These are phyloP conservation scores for Lodderomyces jiufengensis DNA, from an alignment of 1,139 yeast genomes.

Conservation along the genomic window DNA sequence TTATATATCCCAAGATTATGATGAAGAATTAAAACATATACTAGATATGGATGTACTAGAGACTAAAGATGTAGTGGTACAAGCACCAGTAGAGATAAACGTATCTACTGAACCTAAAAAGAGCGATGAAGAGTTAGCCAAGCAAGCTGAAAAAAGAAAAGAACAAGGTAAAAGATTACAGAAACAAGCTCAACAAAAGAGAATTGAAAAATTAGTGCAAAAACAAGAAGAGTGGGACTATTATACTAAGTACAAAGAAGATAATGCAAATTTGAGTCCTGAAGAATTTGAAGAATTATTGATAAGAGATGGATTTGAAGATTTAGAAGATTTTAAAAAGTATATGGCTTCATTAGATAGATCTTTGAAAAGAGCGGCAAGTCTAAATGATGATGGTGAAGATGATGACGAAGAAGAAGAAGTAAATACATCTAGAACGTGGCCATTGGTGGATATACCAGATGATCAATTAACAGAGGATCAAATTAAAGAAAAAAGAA, in stretches of 20 bases:
- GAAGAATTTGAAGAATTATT: slow-evolving; percentile 43
- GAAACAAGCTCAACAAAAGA: slow-evolving; percentile 84
- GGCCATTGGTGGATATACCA: slow-evolving; percentile 80
- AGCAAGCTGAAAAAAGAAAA: slow-evolving; percentile 73
- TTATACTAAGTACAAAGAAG: slow-evolving; percentile 55
- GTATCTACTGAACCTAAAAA: slow-evolving; percentile 59
- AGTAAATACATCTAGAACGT: slow-evolving; percentile 50
- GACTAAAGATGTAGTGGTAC: slow-evolving; percentile 67
- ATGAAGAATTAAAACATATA: slow-evolving; percentile 53
- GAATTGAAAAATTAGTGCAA: slow-evolving; percentile 74
- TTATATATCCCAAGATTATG: slow-evolving; percentile 69
- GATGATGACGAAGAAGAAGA: slow-evolving; percentile 40
- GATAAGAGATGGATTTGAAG: slow-evolving; percentile 75
- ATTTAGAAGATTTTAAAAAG: slow-evolving; percentile 65
- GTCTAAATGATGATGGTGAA: slow-evolving; percentile 45
- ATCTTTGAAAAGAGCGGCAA: slow-evolving; percentile 64
- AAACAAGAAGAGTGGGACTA: slow-evolving; percentile 80
- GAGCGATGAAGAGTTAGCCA: slow-evolving; percentile 75
- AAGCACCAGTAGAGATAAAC: slow-evolving; percentile 66
- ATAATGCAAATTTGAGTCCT: slow-evolving; percentile 47
- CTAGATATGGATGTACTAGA: slow-evolving; percentile 65
- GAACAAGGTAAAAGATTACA: slow-evolving; percentile 89
- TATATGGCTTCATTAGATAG: slow-evolving; percentile 65
- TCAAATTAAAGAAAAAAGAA: slow-evolving; percentile 80
- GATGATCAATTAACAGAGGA: slow-evolving; percentile 80